phyloP scores from a whole-genome alignment of 768 basidiomycete species.

The Boletus sp. region DNA sequence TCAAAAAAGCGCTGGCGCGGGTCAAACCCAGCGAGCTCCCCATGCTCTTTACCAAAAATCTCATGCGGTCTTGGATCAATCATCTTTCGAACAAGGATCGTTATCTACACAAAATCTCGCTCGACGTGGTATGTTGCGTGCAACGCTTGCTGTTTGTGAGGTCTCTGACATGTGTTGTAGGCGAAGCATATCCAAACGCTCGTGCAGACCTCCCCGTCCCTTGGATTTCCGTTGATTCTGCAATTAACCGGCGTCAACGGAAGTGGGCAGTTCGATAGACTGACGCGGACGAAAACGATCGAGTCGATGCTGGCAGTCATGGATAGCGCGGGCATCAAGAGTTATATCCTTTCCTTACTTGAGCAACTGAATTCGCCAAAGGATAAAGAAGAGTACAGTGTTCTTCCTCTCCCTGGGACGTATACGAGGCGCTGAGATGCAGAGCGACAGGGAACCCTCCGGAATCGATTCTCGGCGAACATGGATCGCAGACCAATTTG shows the following conservation, averaged over 20 bases:
- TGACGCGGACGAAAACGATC: conserved; percentile 91
- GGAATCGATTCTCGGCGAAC: conserved; percentile 54
- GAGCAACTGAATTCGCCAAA: conserved; percentile 53
- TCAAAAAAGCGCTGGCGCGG: conserved; percentile 73
- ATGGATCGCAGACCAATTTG: conserved; percentile 89
- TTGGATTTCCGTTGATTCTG: conserved; percentile 82
- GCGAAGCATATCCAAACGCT: conserved; percentile 72
- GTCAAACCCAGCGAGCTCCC: conserved; percentile 66
- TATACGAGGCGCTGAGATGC: conserved; percentile 13
- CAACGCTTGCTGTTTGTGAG: neutral
- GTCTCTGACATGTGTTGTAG: conserved; percentile 36
- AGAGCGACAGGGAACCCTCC: conserved; percentile 41
- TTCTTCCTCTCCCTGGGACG: neutral
- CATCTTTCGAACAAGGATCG: conserved; percentile 87
- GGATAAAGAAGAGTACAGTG: conserved; percentile 42
- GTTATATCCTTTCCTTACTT: conserved; percentile 73
- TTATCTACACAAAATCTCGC: conserved; percentile 86
- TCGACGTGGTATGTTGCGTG: conserved; percentile 61
- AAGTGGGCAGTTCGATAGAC: conserved; percentile 83
- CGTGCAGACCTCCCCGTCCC: conserved; percentile 70
- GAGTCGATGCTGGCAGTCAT: conserved; percentile 78
- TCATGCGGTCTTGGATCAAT: conserved; percentile 97
- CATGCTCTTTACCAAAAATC: conserved; percentile 90
- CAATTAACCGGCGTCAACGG: conserved; percentile 84
- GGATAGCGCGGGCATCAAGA: conserved; percentile 69